Evolutionary conservation across 129 eudicot species (phyloP).

Genomic region (Chrysanthemum seticuspe): DNA sequence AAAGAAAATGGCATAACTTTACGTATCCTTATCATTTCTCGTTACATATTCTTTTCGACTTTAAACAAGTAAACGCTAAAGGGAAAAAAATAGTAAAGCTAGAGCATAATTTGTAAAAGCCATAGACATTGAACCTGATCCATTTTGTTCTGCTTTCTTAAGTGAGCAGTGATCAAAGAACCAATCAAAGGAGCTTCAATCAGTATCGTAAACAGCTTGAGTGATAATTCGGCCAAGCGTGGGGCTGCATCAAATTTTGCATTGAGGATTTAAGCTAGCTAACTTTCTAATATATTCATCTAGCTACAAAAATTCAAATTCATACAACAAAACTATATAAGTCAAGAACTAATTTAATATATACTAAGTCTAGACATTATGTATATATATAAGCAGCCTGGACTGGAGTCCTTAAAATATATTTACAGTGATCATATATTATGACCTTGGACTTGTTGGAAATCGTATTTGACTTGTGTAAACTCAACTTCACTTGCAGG

Average conservation of each 20-base stretch:
- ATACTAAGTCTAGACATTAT: conserved; percentile 28
- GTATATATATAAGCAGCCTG: too few relatives aligned
- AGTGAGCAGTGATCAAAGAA: conserved; percentile 29
- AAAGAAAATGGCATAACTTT: background rate
- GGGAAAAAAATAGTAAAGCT: background rate
- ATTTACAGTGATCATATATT: too few relatives aligned
- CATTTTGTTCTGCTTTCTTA: conserved; percentile 60
- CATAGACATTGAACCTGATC: conserved; percentile 35
- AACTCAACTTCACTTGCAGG: conserved; percentile 55
- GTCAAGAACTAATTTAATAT: too few relatives aligned
- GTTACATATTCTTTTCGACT: background rate
- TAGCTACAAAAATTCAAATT: too few relatives aligned
- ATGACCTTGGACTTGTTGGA: conserved; percentile 35
- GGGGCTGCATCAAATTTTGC: conserved; percentile 63
- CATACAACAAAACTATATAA: too few relatives aligned
- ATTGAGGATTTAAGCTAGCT: conserved; percentile 36
- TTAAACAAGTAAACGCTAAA: background rate
- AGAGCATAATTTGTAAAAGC: background rate
- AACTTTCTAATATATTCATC: conserved; percentile 20
- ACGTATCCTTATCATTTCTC: too few relatives aligned
- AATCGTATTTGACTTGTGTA: conserved; percentile 37
- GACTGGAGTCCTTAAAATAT: too few relatives aligned
- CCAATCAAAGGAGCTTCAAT: conserved; percentile 47
- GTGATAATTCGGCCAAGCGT: conserved; percentile 46
- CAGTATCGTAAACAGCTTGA: conserved; percentile 40